Conservation (phyloP, 108 stramenopile species). For the Fragilariopsis cylindrus region DNA sequence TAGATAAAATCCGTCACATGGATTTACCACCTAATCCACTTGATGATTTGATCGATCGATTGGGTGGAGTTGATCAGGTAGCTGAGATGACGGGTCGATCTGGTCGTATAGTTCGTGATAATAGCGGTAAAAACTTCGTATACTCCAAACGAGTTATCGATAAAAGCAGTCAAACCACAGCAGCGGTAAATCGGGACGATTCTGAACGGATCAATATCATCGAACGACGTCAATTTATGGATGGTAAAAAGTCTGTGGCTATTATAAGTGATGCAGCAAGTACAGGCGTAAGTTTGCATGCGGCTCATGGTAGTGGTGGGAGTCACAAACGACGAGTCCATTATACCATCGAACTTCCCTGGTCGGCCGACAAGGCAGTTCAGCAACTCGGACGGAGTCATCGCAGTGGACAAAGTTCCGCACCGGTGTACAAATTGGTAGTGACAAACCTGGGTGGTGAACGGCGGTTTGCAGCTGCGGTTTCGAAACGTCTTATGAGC, state of each 20-base stretch:
- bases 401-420: conserved; percentile 63
- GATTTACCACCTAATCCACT: conserved; percentile 68
- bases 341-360: conserved; percentile 87
- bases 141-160: conserved; percentile 46
- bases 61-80: conserved; percentile 61
- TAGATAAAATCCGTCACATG: conserved; percentile 34
- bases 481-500: conserved; percentile 71
- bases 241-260: conserved; percentile 71
- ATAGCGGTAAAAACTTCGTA: conserved; percentile 31
- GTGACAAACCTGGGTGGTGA: conserved; percentile 79
- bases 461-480: conserved; percentile 76
- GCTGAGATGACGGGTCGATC: conserved; percentile 90
- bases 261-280: conserved; percentile 88
- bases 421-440: conserved; percentile 68
- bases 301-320: conserved; percentile 34
- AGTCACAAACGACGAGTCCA: conserved; percentile 65
- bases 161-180: conserved; percentile 19
- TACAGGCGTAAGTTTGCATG: conserved; percentile 74
- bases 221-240: conserved; percentile 70
- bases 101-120: conserved; percentile 50
- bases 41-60: conserved; percentile 66
- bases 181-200: conserved; percentile 23
- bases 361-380: conserved; percentile 89
- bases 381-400: conserved; percentile 88
- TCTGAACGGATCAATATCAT: conserved; percentile 64